Conservation (phyloP, 768 basidiomycete species). For the Hygrocybe coccinea region DNA sequence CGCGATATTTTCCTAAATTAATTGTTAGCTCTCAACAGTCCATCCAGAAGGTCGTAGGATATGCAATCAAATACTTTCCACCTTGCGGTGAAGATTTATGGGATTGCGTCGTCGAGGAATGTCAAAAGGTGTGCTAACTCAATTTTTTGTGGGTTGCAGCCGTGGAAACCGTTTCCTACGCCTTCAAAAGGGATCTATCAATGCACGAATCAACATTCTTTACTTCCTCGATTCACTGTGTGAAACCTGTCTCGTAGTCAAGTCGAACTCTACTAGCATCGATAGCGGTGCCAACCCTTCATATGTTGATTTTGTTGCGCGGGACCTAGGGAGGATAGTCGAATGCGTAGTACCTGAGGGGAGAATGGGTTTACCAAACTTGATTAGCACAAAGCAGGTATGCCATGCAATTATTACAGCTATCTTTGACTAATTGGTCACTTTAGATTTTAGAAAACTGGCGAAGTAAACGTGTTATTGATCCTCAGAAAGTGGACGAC, state of each 20-base stretch:
- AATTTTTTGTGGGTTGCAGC: background rate
- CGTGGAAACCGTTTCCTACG: background rate
- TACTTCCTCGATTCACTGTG: constrained; percentile 88
- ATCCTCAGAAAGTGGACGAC: constrained; percentile 72
- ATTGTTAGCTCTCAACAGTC: constrained; percentile 69
- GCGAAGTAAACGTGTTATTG: constrained; percentile 79
- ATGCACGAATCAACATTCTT: constrained; percentile 88
- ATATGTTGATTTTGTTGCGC: constrained; percentile 71
- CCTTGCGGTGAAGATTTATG: constrained; percentile 88
- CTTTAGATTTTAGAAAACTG: constrained; percentile 85
- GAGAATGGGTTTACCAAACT: constrained; percentile 82
- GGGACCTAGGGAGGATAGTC: constrained; percentile 76
- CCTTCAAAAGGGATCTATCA: constrained; percentile 64
- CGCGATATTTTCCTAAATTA: background rate
- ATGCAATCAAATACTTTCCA: constrained; percentile 78
- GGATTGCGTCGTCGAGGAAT: constrained; percentile 91
- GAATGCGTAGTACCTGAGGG: constrained; percentile 84
- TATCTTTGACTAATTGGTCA: background rate
- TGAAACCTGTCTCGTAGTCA: constrained; percentile 68
- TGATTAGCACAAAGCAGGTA: constrained; percentile 84
- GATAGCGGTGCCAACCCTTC: constrained; percentile 37
- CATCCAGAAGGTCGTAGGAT: constrained; percentile 82
- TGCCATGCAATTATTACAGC: constrained; percentile 13
- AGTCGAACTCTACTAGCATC: constrained; percentile 33
- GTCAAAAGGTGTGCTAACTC: constrained; percentile 61